A percentile compares a stretch with the other conserved stretches of the same genome.
Conservation (phyloP, 306 rosid species). For the Rosa rugosa region DNA sequence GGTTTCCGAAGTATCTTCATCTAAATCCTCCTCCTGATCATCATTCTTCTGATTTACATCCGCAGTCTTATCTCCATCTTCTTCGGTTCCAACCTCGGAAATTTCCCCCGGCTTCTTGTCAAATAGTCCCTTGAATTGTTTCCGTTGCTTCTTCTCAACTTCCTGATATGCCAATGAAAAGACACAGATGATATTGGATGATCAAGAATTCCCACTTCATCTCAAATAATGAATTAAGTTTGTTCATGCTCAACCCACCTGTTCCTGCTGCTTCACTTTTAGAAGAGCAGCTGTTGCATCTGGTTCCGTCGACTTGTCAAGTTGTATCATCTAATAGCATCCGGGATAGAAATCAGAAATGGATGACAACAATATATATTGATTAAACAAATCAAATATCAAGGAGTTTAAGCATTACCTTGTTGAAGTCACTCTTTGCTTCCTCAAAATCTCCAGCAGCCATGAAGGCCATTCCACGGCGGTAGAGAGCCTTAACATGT, state of each 20-base stretch:
- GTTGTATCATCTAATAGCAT: slow-evolving; percentile 67
- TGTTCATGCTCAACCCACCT: slow-evolving; percentile 45
- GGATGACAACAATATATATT: not conserved
- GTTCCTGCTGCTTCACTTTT: slow-evolving; percentile 76
- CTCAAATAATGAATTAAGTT: not conserved
- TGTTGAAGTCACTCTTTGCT: slow-evolving; percentile 76
- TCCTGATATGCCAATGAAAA: slow-evolving; percentile 47
- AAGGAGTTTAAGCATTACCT: slow-evolving; percentile 39
- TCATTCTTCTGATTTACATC: slow-evolving; percentile 40
- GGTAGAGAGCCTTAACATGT: slow-evolving; percentile 87
- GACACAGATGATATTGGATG: not conserved
- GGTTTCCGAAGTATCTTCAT: slow-evolving; percentile 46
- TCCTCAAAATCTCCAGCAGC: slow-evolving; percentile 83
- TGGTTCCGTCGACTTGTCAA: slow-evolving; percentile 70
- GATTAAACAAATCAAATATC: not conserved
- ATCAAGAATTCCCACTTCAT: not conserved
- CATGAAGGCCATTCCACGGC: slow-evolving; percentile 98
- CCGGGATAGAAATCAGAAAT: slow-evolving; percentile 24
- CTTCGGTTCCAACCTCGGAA: slow-evolving; percentile 49
- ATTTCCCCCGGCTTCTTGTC: slow-evolving; percentile 97
- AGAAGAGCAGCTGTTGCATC: slow-evolving; percentile 86
- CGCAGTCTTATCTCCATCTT: slow-evolving; percentile 35
- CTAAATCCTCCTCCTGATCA: slow-evolving; percentile 41
- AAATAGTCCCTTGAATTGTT: slow-evolving; percentile 85
- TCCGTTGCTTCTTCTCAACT: slow-evolving; percentile 69